Conservation (phyloP, 2,329 filamentous ascomycete genomes). For the Ophiocordyceps camponoti-saundersi region DNA sequence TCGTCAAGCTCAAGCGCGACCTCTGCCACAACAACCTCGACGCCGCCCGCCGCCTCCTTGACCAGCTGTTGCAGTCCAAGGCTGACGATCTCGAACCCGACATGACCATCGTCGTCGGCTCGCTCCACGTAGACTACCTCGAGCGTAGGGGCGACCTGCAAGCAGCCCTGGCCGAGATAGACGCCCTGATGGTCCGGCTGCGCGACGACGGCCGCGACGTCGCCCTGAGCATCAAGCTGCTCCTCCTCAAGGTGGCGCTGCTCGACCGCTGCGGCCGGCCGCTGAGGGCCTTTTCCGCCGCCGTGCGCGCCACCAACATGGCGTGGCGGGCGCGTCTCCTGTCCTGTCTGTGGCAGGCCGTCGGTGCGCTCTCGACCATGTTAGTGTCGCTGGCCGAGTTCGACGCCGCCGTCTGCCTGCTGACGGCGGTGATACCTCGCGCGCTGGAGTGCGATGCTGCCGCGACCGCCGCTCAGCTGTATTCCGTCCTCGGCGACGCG, state of each 20-base stretch:
- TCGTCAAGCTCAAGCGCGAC: constrained; percentile 47
- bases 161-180: constrained; percentile 29
- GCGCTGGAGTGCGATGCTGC: constrained; percentile 54
- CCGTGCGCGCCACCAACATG: constrained; percentile 57
- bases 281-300: constrained; percentile 60
- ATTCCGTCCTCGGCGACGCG: constrained; percentile 56
- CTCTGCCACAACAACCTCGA: constrained; percentile 37
- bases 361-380: constrained; percentile 49
- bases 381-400: constrained; percentile 57
- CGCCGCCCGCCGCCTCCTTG: constrained; percentile 31
- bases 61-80: constrained; percentile 33
- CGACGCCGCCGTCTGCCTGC: constrained; percentile 42
- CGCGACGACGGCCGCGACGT: constrained; percentile 34
- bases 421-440: constrained; percentile 57
- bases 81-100: constrained; percentile 34
- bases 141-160: constrained; percentile 28
- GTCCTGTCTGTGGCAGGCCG: constrained; percentile 54
- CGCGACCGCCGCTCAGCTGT: constrained; percentile 46
- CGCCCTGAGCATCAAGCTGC: constrained; percentile 49
- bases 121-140: constrained; percentile 34
- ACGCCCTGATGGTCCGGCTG: constrained; percentile 22
- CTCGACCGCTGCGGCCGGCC: constrained; percentile 52
- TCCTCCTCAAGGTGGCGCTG: constrained; percentile 56
- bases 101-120: constrained; percentile 31
- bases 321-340: constrained; percentile 54